Base-by-base conservation (phyloP, 805 yeast genomes). In the Lipomyces sp. region DNA sequence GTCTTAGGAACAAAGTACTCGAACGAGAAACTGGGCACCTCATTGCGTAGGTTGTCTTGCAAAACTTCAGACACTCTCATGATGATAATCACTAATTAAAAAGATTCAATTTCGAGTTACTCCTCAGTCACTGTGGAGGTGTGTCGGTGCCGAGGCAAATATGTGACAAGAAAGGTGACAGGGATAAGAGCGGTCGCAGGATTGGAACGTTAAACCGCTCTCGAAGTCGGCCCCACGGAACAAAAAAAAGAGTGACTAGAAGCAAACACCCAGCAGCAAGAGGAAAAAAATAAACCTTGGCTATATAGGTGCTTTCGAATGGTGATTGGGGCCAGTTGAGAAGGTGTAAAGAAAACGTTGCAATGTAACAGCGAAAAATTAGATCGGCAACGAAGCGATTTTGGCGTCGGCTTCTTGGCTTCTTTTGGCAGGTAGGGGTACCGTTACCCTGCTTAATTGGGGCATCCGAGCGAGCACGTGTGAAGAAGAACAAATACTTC, bases 1-100 rank as follows among this genome's bases (percentile, higher is more conserved):
- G 99, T 95, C 82, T 95, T 95, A 57, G 99, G 99, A 32, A 94
- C 97, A 78, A 95, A 95, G 80, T 91, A 95, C 82, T 95, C 99
- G 74, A 93, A 94, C 57, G 98, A 93, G 77, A 90, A 94, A 4
- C 98, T 91, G 1, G 97, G 83, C 77, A 58, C 63, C 56, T 64
- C 70, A 45, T 61, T 56, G 48, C 59, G 34, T 60, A 60, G 51
- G 77, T 78, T 51, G 64, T 70, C 29, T 74, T 65, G 51, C 58
- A 69, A 61, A 57, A 56, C 60, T 34, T 63, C 60, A 8, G 69
- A 57, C 15, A 64, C 62, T 30, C 63, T 63, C 68, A 64, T 67
- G 48, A 18, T n/a, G 59, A 42, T 42, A 15, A 42, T 42, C 18
- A 42, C 48, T 37, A n/a, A 7, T 42, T 24, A 24, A 42, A 5